phyloP scores from a whole-genome alignment of 2,329 filamentous ascomycete genomes.

The Aspergillus costaricaensis region DNA sequence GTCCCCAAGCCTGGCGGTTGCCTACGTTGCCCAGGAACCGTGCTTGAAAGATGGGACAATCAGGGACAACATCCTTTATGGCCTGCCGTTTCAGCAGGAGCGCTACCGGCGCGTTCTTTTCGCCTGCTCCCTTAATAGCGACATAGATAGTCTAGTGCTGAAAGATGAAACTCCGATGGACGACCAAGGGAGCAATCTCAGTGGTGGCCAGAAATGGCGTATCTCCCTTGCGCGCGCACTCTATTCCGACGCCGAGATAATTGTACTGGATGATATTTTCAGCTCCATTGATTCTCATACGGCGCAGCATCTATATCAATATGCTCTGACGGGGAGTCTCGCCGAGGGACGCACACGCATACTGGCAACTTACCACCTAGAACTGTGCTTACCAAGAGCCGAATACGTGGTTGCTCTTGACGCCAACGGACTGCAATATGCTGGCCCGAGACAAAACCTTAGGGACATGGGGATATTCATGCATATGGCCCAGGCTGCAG shows the following conservation, averaged over 20 bases:
- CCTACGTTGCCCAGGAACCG: slow-evolving; percentile 3
- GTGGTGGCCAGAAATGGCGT: slow-evolving; percentile 5
- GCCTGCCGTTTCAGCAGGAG: neutral
- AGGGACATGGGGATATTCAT: slow-evolving; percentile 2
- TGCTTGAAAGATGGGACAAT: neutral
- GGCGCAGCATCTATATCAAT: slow-evolving; percentile 2
- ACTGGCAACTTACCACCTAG: slow-evolving; percentile 4
- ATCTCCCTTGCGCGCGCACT: neutral
- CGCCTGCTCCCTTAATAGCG: neutral
- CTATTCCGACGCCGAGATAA: neutral
- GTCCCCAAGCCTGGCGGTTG: neutral
- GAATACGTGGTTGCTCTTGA: slow-evolving; percentile 5
- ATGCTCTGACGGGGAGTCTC: slow-evolving; percentile 3
- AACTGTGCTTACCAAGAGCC: slow-evolving; percentile 1
- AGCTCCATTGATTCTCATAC: slow-evolving; percentile 8
- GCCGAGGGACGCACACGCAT: slow-evolving; percentile 2
- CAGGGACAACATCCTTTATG: slow-evolving; percentile 5
- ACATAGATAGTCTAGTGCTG: neutral
- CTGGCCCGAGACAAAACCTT: neutral
- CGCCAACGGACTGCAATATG: neutral
- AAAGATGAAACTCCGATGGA: slow-evolving; percentile 3
- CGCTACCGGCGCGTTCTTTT: neutral
- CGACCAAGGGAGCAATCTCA: neutral
- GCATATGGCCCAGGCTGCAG: neutral
- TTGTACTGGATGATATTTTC: slow-evolving; percentile 7